Evolutionary conservation across 2,329 filamentous ascomycete species (phyloP), one percentile per base, ranked within the genome.

Genomic region (Arthrobotrys sinensis): DNA sequence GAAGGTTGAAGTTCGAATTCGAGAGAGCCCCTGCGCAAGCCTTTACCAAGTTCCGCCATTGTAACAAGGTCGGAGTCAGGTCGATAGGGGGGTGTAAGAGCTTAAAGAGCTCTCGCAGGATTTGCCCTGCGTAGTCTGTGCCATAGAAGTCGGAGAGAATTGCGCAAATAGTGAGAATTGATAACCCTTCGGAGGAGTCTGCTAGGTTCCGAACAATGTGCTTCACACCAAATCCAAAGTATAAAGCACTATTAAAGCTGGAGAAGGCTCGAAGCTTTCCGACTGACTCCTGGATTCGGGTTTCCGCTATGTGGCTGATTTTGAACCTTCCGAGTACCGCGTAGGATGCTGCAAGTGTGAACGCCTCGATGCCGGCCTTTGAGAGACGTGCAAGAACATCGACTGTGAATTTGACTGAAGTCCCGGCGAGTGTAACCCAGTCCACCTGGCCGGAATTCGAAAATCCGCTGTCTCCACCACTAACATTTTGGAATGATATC

Each of bases 361-460:
- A 45, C 0, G 16, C 46, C 43, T 64, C 67, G 19, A 71, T 55
- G 1, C 57, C 57, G 11, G 67, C 67, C 28, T 71, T 63, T 19
- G 67, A 63, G 14, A 71, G 48, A 3, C 67, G 53, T 28, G 67
- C 38, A 24, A 63, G 57, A 1, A 64, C 53, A 24, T 71, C 57
- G 48, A 71, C 67, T 12, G 53, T 71, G n/a, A 71, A 71, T 52
- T 43, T 64, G 28, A 71, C 38, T 10, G 67, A 63, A 19, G 43
- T 64, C 11, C 67, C 57, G 6, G 53, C 53, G 12, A 64, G n/a
- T 7, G 67, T 64, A n/a, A 55, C 48, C 67, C 67, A 71, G 19
- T 71, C 67, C 2, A 71, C 45, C n/a, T 71, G 67, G 11, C 67
- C 67, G 11, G 65, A 69, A 24, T 12, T 69, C 46, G 65, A 69